Base-by-base conservation (phyloP, 805 yeast species). In the Brettanomyces naardenensis region DNA sequence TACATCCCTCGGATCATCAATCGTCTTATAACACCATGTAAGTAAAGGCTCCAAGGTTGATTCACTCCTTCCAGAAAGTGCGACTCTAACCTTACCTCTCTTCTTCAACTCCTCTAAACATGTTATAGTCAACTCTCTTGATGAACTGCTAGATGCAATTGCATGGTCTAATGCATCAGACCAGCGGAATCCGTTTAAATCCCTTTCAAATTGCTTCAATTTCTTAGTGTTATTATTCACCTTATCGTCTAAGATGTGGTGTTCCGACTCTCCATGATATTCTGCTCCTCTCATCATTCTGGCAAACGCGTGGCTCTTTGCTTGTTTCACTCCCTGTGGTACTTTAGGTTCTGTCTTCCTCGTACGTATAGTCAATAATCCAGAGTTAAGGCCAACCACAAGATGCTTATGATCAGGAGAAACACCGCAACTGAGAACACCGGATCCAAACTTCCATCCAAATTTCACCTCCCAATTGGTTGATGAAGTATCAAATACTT, bases 381-480 rank as follows among this genome's bases (percentile, higher is more conserved):
- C 98, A 1, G 95, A 80, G 6, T 89, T 80, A 47, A 92, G 71
- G 35, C 98, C 98, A 13, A 92, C 85, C 27, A 86, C 96, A 46
- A 92, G 71, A 65, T 92, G 97, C 63, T 84, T 82, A 49, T 69
- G 77, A 46, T 79, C 74, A 20, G 97, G 97, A 6, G 96, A 86
- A 9, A 86, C 81, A 11, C 89, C 97, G 56, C 95, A 79, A 50
- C 86, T 70, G 48, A 92, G 66, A 0, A 92, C 96, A 28, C 95
- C 95, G 19, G 90, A 87, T 26, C 96, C 95, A 54, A 84, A 90
- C 61, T 89, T 90, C 97, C 97, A 90, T 35, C 97, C 97, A 56
- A 88, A 90, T 57, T 82, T 85, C 43, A 90, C 95, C 43, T 81
- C 83, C 86, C 90, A 89, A 49, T 75, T 72, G 29, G 73, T 54